A percentile compares a stretch with the other conserved stretches of the same genome.
phyloP scores from a whole-genome alignment of 768 basidiomycete genomes.

The Leccinum olivaceopallidum region DNA sequence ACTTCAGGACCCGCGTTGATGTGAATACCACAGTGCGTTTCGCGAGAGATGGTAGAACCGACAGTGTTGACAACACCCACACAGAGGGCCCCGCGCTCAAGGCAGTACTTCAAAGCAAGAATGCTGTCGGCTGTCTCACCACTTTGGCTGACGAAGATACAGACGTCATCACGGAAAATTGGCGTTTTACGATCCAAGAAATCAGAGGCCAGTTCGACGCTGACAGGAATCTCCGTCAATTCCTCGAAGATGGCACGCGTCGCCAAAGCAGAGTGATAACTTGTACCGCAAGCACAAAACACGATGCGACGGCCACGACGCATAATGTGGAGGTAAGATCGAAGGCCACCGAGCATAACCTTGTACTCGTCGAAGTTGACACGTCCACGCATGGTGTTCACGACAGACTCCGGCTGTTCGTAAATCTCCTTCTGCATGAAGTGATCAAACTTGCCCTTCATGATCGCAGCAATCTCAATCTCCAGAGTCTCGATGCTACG shows the following conservation, averaged over 20 bases:
- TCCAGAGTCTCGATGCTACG: constrained; percentile 98
- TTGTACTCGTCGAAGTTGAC: constrained; percentile 95
- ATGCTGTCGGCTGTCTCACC: constrained; percentile 99
- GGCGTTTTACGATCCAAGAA: constrained; percentile 99
- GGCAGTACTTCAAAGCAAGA: constrained; percentile 91
- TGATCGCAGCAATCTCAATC: constrained; percentile 99
- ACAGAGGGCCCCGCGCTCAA: constrained; percentile 95
- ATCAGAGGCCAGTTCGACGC: constrained; percentile 95
- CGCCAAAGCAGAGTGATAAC: constrained; percentile 96
- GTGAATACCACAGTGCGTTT: constrained; percentile 99
- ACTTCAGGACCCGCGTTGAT: constrained; percentile 99
- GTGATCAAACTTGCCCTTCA: constrained; percentile 99
- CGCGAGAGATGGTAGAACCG: constrained; percentile 95
- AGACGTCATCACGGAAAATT: constrained; percentile 98
- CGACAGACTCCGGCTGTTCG: constrained; percentile 98
- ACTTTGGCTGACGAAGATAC: constrained; percentile 94
- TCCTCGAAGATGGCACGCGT: constrained; percentile 99
- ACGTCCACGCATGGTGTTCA: constrained; percentile 99
- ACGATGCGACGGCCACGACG: constrained; percentile 92
- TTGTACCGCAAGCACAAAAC: constrained; percentile 98
- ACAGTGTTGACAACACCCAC: constrained; percentile 99
- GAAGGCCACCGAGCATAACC: constrained; percentile 93
- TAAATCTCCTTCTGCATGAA: constrained; percentile 99
- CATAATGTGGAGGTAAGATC: constrained; percentile 94
- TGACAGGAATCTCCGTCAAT: constrained; percentile 96